Conservation (phyloP, 1,284 basidiomycete genomes). For the Irpex sp. region DNA sequence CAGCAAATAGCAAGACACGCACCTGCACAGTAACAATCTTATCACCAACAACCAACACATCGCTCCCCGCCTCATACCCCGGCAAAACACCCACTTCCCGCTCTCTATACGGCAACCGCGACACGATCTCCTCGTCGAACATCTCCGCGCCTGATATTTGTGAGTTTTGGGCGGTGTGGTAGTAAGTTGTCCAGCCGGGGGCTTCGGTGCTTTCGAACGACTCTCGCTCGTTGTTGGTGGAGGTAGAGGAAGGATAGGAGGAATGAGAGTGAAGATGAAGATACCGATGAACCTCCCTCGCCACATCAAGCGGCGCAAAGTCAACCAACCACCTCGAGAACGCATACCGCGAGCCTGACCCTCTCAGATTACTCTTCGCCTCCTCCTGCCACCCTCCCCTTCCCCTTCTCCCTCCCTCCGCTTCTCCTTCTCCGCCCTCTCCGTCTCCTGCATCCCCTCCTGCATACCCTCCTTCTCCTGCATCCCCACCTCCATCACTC, state of each 20-base stretch:
- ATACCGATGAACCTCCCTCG: not conserved
- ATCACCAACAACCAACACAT: conserved; percentile 4
- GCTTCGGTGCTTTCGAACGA: not conserved
- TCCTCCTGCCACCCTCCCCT: not conserved
- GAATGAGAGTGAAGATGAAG: not conserved
- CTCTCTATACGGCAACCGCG: conserved; percentile 5
- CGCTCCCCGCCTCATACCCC: not conserved
- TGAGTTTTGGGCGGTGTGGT: not conserved
- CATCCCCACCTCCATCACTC: no score
- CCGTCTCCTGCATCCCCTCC: no score
- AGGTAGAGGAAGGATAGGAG: not conserved
- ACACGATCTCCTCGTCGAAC: conserved; percentile 2
- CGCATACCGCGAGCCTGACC: conserved; percentile 2
- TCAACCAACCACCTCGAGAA: conserved; percentile 5
- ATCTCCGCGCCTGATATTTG: not conserved
- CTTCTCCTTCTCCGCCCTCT: no score
- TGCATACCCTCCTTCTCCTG: no score
- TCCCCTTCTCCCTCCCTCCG: no score
- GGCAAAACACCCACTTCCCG: not conserved
- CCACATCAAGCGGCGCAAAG: conserved; percentile 4
- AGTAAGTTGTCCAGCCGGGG: not conserved
- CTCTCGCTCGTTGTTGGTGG: no score
- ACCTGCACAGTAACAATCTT: conserved; percentile 6
- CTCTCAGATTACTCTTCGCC: not conserved
- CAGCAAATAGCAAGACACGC: no score